Conservation (phyloP, 83 land plant genomes). For the Picea engelmannii region DNA sequence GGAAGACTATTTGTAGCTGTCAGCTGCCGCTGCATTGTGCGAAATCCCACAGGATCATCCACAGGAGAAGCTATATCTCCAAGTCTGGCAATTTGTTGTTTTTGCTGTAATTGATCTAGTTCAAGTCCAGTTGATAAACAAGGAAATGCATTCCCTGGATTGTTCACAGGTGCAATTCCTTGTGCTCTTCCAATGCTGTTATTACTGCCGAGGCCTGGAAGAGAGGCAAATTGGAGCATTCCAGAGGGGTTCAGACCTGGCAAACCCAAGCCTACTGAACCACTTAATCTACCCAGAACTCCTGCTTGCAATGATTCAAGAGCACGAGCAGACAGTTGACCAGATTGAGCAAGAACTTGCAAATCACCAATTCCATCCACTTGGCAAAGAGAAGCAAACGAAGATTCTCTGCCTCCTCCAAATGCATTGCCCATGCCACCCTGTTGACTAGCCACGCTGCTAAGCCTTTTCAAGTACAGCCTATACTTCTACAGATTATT, state of each 20-base stretch:
- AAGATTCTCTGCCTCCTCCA: slow-evolving; percentile 36
- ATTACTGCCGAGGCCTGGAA: slow-evolving; percentile 21
- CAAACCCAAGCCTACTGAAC: slow-evolving; percentile 14
- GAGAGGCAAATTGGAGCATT: slow-evolving; percentile 22
- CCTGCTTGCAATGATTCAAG: slow-evolving; percentile 30
- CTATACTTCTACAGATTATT: slow-evolving; percentile 69
- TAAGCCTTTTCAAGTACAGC: slow-evolving; percentile 73
- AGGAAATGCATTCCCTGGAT: slow-evolving; percentile 30
- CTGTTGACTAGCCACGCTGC: slow-evolving; percentile 46
- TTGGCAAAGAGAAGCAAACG: slow-evolving; percentile 33
- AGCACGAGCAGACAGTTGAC: slow-evolving; percentile 25
- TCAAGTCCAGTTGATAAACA: slow-evolving; percentile 35
- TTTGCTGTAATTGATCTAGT: slow-evolving; percentile 33
- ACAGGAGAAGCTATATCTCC: neutral
- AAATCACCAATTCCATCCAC: slow-evolving; percentile 34
- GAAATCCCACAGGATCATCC: slow-evolving; percentile 25
- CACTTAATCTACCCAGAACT: slow-evolving; percentile 32
- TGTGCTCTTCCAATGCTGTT: slow-evolving; percentile 31
- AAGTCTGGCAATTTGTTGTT: slow-evolving; percentile 11
- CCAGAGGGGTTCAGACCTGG: slow-evolving; percentile 20
- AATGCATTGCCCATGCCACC: slow-evolving; percentile 45
- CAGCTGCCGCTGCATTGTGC: slow-evolving; percentile 17
- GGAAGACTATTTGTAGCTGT: slow-evolving; percentile 14
- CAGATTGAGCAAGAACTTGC: slow-evolving; percentile 27
- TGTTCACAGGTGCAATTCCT: slow-evolving; percentile 21